Conservation (phyloP, 768 basidiomycete genomes). For the Mycena alexandri region DNA sequence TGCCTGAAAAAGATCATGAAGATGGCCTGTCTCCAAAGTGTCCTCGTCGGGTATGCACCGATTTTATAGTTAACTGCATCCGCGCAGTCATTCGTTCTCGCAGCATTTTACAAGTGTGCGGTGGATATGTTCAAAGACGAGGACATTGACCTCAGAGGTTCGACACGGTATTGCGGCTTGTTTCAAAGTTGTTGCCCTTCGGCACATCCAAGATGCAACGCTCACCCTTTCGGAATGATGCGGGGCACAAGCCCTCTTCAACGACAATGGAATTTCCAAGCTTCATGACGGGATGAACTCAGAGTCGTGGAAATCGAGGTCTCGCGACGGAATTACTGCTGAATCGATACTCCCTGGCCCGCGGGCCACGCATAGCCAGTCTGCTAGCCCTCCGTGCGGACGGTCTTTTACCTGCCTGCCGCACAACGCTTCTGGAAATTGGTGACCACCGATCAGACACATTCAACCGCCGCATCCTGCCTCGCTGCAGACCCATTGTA, state of each 20-base stretch:
- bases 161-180: conserved; percentile 42
- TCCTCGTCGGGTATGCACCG: no score
- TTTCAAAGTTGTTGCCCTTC: conserved; percentile 35
- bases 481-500: conserved; percentile 34
- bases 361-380: conserved; percentile 12
- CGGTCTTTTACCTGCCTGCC: conserved; percentile 18
- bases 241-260: conserved; percentile 52
- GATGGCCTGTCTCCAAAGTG: no score
- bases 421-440: not conserved
- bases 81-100: conserved; percentile 51
- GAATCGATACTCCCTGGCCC: conserved; percentile 20
- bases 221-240: conserved; percentile 41
- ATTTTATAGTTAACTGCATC: conserved; percentile 50
- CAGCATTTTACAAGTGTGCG: conserved; percentile 46
- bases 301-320: conserved; percentile 18
- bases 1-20: no score
- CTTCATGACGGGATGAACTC: conserved; percentile 24
- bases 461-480: conserved; percentile 37
- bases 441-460: conserved; percentile 28
- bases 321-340: conserved; percentile 35
- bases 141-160: conserved; percentile 26
- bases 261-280: conserved; percentile 42
- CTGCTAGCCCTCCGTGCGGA: conserved; percentile 33
- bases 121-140: conserved; percentile 44
- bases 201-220: not conserved